These are phyloP conservation scores for Phytophthora foliorum DNA, from an alignment of 352 stramenopile species.

Conservation along the genomic window DNA sequence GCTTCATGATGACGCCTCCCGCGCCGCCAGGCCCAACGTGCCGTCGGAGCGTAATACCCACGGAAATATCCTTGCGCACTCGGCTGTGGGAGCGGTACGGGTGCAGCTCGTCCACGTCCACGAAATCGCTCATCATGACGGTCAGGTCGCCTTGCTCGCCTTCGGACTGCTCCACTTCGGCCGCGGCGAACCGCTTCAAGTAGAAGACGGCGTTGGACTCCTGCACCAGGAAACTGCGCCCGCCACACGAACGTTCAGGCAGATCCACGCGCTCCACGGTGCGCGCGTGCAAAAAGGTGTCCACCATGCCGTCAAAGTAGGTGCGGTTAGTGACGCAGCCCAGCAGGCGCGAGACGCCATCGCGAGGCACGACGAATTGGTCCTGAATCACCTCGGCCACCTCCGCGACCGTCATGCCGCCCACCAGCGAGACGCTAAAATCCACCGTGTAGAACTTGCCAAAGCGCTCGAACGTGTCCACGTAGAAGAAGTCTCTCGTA, in stretches of 20 bases:
- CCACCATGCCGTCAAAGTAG: slow-evolving; percentile 69
- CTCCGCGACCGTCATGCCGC: slow-evolving; percentile 50
- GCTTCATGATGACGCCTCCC: slow-evolving; percentile 64
- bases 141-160: slow-evolving; percentile 41
- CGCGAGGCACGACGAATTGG: slow-evolving; percentile 64
- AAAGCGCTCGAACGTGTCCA: slow-evolving; percentile 75
- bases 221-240: slow-evolving; percentile 63
- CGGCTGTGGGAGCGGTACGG: slow-evolving; percentile 54
- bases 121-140: slow-evolving; percentile 63
- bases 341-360: slow-evolving; percentile 62
- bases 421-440: slow-evolving; percentile 66
- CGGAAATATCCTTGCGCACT: slow-evolving; percentile 68
- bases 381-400: slow-evolving; percentile 65
- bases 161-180: slow-evolving; percentile 23
- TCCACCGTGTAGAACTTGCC: slow-evolving; percentile 79
- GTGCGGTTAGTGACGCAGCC: slow-evolving; percentile 69
- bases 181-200: slow-evolving; percentile 45
- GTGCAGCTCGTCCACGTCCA: slow-evolving; percentile 72
- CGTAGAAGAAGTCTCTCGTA: slow-evolving; percentile 68
- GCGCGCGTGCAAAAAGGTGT: slow-evolving; percentile 63
- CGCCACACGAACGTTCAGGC: slow-evolving; percentile 40
- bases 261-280: slow-evolving; percentile 74
- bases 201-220: slow-evolving; percentile 75
- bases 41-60: slow-evolving; percentile 59
- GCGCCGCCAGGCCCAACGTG: slow-evolving; percentile 48